These are phyloP conservation scores for Phytophthora palmivora DNA, from an alignment of 352 stramenopile genomes.

Conservation along the genomic window DNA sequence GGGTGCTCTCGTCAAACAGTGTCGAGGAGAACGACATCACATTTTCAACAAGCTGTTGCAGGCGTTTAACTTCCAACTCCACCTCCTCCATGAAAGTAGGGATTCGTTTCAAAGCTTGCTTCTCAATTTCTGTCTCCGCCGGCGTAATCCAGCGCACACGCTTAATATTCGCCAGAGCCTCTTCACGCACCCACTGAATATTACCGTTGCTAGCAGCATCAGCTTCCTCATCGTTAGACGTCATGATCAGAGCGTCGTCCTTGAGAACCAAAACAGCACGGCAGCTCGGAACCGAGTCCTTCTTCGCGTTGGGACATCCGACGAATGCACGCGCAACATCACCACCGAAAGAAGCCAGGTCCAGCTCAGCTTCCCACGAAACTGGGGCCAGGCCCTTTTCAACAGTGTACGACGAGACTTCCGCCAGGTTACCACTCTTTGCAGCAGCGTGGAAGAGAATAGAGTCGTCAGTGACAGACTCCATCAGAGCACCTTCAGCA, in stretches of 20 bases:
- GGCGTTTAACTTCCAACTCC: constrained; percentile 58
- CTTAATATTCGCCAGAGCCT: constrained; percentile 80
- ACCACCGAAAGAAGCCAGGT: constrained; percentile 58
- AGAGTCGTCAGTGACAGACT: constrained; percentile 62
- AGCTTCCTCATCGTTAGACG: constrained; percentile 60
- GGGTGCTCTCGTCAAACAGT: constrained; percentile 54
- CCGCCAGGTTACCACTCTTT: constrained; percentile 30
- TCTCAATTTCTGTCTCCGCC: constrained; percentile 79
- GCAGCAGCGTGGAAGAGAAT: constrained; percentile 62
- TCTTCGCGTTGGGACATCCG: constrained; percentile 64
- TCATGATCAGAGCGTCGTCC: constrained; percentile 78
- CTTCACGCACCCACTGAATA: constrained; percentile 78
- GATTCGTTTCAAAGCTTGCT: constrained; percentile 72
- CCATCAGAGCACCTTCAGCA: constrained; percentile 49
- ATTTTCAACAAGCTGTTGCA: constrained; percentile 59
- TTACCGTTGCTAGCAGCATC: constrained; percentile 35
- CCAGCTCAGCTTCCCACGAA: constrained; percentile 60
- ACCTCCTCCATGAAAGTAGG: constrained; percentile 80
- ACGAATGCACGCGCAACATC: constrained; percentile 61
- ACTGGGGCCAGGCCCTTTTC: constrained; percentile 24
- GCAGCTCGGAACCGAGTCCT: constrained; percentile 56
- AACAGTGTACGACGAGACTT: constrained; percentile 62
- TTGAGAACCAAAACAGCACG: constrained; percentile 71
- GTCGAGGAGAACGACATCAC: constrained; percentile 55
- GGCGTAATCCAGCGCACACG: constrained; percentile 82